Evolutionary conservation across 2,329 filamentous ascomycete species (phyloP).

Genomic region (Cladosporium sp.): DNA sequence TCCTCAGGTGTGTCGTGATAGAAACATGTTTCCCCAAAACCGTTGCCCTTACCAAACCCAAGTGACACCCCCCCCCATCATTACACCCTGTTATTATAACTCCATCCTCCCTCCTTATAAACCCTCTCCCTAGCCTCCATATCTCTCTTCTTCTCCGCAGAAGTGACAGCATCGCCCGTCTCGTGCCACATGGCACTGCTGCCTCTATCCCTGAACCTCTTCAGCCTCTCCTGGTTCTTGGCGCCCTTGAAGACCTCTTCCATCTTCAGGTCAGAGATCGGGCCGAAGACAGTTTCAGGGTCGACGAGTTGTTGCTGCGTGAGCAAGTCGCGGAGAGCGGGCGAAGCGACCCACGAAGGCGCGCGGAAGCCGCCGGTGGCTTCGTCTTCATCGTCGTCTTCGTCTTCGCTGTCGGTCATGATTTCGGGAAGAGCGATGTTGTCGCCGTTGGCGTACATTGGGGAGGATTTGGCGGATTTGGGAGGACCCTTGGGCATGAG

Average conservation of each 20-base stretch:
- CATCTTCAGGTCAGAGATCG: conserved; percentile 83
- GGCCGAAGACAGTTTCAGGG: conserved; percentile 80
- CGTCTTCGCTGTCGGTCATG: conserved; percentile 87
- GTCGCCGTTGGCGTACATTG: conserved; percentile 83
- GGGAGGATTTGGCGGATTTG: conserved; percentile 61
- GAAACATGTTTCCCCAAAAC: too few relatives aligned
- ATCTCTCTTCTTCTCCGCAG: conserved; percentile 81
- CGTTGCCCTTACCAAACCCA: too few relatives aligned
- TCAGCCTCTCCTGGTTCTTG: conserved; percentile 77
- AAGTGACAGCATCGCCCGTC: conserved; percentile 70
- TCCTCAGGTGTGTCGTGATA: too few relatives aligned
- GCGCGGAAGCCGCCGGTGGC: conserved; percentile 52
- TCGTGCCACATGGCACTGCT: conserved; percentile 91
- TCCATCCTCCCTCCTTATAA: conserved; percentile 80
- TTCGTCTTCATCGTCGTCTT: conserved; percentile 58
- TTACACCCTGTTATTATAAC: conserved; percentile 44
- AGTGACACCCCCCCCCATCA: not conserved
- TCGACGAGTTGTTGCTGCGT: conserved; percentile 81
- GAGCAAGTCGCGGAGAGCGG: conserved; percentile 71
- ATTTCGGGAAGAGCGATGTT: conserved; percentile 92
- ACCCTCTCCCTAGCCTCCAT: conserved; percentile 73
- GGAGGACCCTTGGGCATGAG: conserved; percentile 31
- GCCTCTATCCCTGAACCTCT: conserved; percentile 84
- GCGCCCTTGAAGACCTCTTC: conserved; percentile 80
- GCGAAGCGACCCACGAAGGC: conserved; percentile 84